phyloP scores from a whole-genome alignment of 2,329 filamentous ascomycete species.

The Colletotrichum sp. region DNA sequence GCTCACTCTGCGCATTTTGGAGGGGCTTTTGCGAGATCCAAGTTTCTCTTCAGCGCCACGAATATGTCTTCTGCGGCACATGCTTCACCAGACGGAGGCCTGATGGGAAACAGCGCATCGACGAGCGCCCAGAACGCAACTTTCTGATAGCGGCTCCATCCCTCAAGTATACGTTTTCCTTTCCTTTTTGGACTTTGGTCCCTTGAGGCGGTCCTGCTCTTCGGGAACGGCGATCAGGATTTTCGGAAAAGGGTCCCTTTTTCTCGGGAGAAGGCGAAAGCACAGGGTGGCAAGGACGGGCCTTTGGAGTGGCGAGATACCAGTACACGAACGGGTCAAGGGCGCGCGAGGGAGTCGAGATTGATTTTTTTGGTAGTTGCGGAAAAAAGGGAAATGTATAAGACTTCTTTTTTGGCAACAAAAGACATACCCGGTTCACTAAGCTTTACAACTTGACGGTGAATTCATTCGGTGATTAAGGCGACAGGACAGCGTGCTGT shows the following conservation, averaged over 20 bases:
- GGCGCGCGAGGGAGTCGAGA: constrained; percentile 15
- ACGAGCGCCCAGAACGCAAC: neutral
- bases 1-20: neutral
- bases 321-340: constrained; percentile 16
- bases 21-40: neutral
- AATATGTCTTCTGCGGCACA: neutral
- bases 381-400: constrained; percentile 5
- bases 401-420: neutral
- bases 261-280: constrained; percentile 7
- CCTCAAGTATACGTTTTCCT: neutral
- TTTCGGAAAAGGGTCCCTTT: neutral
- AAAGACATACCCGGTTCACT: neutral
- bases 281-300: constrained; percentile 1
- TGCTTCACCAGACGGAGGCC: neutral
- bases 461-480: neutral
- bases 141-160: neutral
- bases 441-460: neutral
- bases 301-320: constrained; percentile 10
- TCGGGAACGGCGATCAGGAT: neutral
- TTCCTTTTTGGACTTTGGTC: neutral
- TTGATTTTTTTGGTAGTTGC: neutral
- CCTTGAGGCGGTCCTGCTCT: neutral
- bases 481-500: neutral
- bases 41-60: neutral
- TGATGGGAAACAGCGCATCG: neutral